Base-by-base conservation (phyloP, 2,329 filamentous ascomycete species). In the Neofusicoccum kwambonambiense region DNA sequence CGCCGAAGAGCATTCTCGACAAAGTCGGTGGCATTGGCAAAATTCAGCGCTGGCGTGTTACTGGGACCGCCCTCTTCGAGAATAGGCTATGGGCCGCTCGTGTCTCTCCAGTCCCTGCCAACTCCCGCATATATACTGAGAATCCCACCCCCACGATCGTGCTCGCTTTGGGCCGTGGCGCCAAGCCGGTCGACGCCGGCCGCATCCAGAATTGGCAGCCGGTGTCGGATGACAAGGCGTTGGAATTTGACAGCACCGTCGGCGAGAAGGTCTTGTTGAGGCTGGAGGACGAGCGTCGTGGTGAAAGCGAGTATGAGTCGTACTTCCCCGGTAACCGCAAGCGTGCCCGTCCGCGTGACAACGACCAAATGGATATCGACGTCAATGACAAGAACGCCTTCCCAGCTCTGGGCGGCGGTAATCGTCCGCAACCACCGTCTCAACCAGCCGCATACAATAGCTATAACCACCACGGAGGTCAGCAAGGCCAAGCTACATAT, bases 11-110 rank as follows among this genome's bases (percentile, higher is more conserved):
- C 68, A 89, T 96, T 22, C 80, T 97, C 37, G 86, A 90, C 61
- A 95, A 92, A 76, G 90, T 95, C 11, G 95, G 95, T 47, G 94
- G 94, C 34, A 87, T 97, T 72, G 92, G 93, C 39, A 88, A 87
- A 71, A 94, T 90, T 77, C 85, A 96, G 78, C 87, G 82, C 45
- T 99, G 94, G 92, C 87, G 91, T 75, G 89, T 97, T 4, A 90
- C 88, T 0, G 92, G 89, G 42, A 87, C 89, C 5, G 92, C 88
- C 0, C 87, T 85, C 69, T 88, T 87, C 69, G 90, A 97, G 66
- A 89, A 93, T 75, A 90, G 86, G 70, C 85, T 98, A 44, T 99
- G 94, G 93, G 95, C 94, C 4, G 92, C 90, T 15, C 85, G 88
- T 49, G 86, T 97, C 11, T 84, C 87, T 37, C 92, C 95, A 0